These are phyloP conservation scores for Tuber microsphaerosporum DNA, from an alignment of 495 filamentous ascomycete species.

Conservation along the genomic window DNA sequence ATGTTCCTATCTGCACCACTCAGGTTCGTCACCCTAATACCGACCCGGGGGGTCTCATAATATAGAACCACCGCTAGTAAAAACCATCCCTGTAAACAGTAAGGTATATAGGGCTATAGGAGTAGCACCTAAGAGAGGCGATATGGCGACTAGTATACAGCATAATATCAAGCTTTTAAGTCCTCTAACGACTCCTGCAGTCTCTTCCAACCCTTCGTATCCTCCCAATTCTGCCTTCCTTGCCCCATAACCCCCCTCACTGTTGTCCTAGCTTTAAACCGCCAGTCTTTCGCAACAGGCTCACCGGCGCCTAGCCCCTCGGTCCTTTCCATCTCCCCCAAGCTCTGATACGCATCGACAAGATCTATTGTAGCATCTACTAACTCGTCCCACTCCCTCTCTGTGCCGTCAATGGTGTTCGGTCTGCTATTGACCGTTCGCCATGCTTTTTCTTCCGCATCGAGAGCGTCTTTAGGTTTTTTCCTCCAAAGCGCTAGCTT, in stretches of 20 bases:
- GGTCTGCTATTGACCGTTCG: constrained; percentile 54
- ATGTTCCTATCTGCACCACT: background rate
- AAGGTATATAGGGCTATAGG: background rate
- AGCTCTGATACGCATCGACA: constrained; percentile 59
- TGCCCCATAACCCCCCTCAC: constrained; percentile 72
- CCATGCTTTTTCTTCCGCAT: constrained; percentile 84
- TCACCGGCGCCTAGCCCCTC: constrained; percentile 46
- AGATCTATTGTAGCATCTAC: constrained; percentile 60
- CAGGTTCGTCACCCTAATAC: background rate
- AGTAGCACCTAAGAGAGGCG: background rate
- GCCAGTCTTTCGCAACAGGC: constrained; percentile 63
- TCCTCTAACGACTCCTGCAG: constrained; percentile 57
- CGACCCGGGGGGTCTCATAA: background rate
- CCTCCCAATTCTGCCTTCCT: constrained; percentile 79
- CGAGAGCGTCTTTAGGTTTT: constrained; percentile 62
- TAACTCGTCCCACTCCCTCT: constrained; percentile 53
- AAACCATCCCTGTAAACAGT: background rate
- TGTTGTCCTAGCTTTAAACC: constrained; percentile 77
- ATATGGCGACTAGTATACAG: background rate
- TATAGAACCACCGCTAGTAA: background rate
- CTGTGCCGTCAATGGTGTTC: constrained; percentile 47
- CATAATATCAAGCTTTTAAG: constrained; percentile 45
- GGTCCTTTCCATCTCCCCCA: constrained; percentile 50
- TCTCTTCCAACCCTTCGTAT: constrained; percentile 59
- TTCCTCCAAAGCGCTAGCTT: constrained; percentile 63